These are phyloP conservation scores for Podaxis carcinomalis DNA, from an alignment of 768 basidiomycete species.

Conservation along the genomic window DNA sequence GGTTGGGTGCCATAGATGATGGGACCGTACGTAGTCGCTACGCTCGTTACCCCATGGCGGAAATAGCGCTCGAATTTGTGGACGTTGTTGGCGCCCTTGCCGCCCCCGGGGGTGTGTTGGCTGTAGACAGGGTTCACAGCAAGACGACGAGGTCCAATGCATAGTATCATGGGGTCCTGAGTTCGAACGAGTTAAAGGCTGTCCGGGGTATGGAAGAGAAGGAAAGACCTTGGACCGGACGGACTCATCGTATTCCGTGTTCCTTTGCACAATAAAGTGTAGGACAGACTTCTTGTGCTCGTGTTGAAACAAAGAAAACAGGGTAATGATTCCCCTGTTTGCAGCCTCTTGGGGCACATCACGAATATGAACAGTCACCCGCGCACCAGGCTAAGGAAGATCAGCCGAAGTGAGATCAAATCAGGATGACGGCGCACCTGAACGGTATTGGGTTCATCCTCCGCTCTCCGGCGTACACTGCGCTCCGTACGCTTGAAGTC, in stretches of 20 bases:
- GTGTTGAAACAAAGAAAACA: constrained; percentile 87
- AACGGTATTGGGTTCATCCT: constrained; percentile 53
- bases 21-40: constrained; percentile 89
- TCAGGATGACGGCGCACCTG: constrained; percentile 45
- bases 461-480: constrained; percentile 59
- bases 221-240: constrained; percentile 81
- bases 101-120: constrained; percentile 86
- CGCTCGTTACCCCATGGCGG: constrained; percentile 72
- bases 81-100: constrained; percentile 91
- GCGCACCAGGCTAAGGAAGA: constrained; percentile 61
- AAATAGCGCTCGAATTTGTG: constrained; percentile 95
- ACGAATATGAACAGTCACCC: constrained; percentile 74
- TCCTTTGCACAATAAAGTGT: constrained; percentile 90
- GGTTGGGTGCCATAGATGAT: constrained; percentile 83
- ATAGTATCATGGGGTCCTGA: constrained; percentile 85
- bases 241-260: constrained; percentile 87
- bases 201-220: not conserved
- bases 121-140: constrained; percentile 87
- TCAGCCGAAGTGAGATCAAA: not conserved
- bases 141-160: constrained; percentile 84
- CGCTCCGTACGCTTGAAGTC: constrained; percentile 87
- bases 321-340: constrained; percentile 45
- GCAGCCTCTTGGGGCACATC: constrained; percentile 67
- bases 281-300: constrained; percentile 94
- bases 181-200: constrained; percentile 8